Conservation (phyloP, 2,329 filamentous ascomycete species). For the Alternaria arborescens region DNA sequence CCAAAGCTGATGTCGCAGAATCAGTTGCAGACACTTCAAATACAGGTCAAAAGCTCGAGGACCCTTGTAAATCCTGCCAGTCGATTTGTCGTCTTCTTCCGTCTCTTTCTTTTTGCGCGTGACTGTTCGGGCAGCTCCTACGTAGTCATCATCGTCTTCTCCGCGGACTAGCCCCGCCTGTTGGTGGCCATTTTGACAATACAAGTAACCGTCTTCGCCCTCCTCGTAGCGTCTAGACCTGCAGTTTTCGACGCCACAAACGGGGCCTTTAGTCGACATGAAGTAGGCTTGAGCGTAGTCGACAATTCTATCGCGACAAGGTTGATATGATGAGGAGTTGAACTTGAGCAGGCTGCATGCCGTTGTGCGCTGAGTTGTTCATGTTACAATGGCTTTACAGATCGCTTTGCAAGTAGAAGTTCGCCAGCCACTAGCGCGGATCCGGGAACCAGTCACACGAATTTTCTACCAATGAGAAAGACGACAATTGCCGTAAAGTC, state of each 20-base stretch:
- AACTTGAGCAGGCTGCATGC: background rate
- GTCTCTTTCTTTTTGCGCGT: slow-evolving; percentile 63
- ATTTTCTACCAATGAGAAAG: slow-evolving; percentile 30
- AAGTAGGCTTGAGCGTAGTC: background rate
- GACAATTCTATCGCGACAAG: background rate
- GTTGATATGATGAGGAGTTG: background rate
- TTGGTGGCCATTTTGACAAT: slow-evolving; percentile 82
- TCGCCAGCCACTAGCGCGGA: slow-evolving; percentile 34
- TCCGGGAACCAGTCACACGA: slow-evolving; percentile 31
- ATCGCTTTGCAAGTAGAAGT: slow-evolving; percentile 14
- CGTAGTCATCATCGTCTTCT: slow-evolving; percentile 71
- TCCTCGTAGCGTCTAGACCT: slow-evolving; percentile 73
- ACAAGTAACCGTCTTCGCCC: slow-evolving; percentile 77
- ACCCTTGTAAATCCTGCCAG: slow-evolving; percentile 66
- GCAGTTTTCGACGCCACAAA: slow-evolving; percentile 69
- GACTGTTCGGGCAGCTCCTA: slow-evolving; percentile 66
- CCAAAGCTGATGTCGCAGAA: slow-evolving; percentile 81
- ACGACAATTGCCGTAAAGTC: slow-evolving; percentile 40
- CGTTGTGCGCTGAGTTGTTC: background rate
- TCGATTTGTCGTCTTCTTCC: slow-evolving; percentile 56
- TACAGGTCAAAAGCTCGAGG: slow-evolving; percentile 78
- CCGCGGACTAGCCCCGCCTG: slow-evolving; percentile 48
- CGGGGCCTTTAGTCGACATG: slow-evolving; percentile 36
- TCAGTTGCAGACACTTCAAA: slow-evolving; percentile 82
- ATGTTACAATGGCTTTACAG: background rate